These are phyloP conservation scores for Coemansia furcata DNA, from an alignment of 192 early-diverging fungal genomes.

Conservation along the genomic window DNA sequence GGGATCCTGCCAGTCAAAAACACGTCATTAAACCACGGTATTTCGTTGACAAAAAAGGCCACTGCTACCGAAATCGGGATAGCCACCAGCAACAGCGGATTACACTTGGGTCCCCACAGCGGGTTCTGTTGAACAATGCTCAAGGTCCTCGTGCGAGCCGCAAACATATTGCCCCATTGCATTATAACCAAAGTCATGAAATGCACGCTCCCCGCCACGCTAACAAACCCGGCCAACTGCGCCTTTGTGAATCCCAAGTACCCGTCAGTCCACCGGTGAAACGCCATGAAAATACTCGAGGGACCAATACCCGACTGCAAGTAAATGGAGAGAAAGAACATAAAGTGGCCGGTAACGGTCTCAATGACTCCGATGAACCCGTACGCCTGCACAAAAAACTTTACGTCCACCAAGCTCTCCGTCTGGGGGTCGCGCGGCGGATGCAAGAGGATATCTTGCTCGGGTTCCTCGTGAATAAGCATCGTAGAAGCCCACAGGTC, in stretches of 20 bases:
- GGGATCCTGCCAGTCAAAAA: constrained; percentile 59
- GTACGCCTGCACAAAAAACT: constrained; percentile 74
- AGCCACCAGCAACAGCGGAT: constrained; percentile 29
- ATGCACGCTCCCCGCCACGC: constrained; percentile 35
- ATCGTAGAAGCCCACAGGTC: constrained; percentile 63
- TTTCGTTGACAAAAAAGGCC: constrained; percentile 30
- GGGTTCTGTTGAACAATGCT: constrained; percentile 49
- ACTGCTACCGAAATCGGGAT: constrained; percentile 36
- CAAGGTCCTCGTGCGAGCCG: constrained; percentile 38
- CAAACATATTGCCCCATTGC: constrained; percentile 56
- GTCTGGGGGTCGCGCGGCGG: constrained; percentile 68
- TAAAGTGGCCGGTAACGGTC: constrained; percentile 62
- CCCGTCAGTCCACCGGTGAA: constrained; percentile 56
- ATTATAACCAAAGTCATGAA: constrained; percentile 52
- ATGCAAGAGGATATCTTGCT: constrained; percentile 68
- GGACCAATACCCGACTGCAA: constrained; percentile 58
- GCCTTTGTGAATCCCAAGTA: constrained; percentile 53
- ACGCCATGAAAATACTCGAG: constrained; percentile 57
- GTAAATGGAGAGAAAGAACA: constrained; percentile 71
- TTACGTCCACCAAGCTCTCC: constrained; percentile 64
- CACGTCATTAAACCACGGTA: constrained; percentile 35
- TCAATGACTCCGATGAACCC: constrained; percentile 72
- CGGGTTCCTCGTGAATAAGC: constrained; percentile 75
- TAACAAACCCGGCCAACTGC: constrained; percentile 49
- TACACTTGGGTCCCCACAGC: constrained; percentile 44